These are phyloP conservation scores for Davidsoniella virescens DNA, from an alignment of 2,329 filamentous ascomycete genomes.

Conservation along the genomic window DNA sequence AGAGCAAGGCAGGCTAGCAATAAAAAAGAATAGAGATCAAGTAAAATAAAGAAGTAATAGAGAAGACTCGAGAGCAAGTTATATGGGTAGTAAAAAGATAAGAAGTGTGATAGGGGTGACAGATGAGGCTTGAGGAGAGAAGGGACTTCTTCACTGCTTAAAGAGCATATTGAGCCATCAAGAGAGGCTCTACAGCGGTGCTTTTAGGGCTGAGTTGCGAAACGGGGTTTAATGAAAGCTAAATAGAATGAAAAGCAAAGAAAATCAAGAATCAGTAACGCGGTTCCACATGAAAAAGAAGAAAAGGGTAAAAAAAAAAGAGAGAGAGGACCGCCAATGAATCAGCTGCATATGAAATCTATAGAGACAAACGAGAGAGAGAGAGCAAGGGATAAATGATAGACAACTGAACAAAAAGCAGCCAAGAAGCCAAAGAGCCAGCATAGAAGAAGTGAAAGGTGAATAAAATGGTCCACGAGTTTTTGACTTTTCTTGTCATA, in stretches of 20 bases:
- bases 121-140: constrained; percentile 24
- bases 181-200: neutral
- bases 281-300: neutral
- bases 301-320: too few relatives aligned
- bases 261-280: neutral
- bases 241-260: neutral
- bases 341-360: too few relatives aligned
- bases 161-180: constrained; percentile 38
- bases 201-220: constrained; percentile 9
- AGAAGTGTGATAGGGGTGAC: too few relatives aligned
- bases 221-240: neutral
- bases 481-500: too few relatives aligned
- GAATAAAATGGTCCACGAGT: constrained; percentile 14
- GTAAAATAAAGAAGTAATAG: neutral
- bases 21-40: neutral
- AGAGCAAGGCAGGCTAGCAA: too few relatives aligned
- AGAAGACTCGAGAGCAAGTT: neutral
- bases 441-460: constrained; percentile 4
- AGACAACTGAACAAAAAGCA: neutral
- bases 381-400: neutral
- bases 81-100: too few relatives aligned
- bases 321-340: too few relatives aligned
- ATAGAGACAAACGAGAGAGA: too few relatives aligned
- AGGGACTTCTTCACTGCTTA: constrained; percentile 44
- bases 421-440: constrained; percentile 11